A percentile compares a stretch with the other conserved stretches of the same genome.
These are phyloP conservation scores for Leccinum sublutescens DNA, from an alignment of 768 basidiomycete genomes.

Conservation along the genomic window DNA sequence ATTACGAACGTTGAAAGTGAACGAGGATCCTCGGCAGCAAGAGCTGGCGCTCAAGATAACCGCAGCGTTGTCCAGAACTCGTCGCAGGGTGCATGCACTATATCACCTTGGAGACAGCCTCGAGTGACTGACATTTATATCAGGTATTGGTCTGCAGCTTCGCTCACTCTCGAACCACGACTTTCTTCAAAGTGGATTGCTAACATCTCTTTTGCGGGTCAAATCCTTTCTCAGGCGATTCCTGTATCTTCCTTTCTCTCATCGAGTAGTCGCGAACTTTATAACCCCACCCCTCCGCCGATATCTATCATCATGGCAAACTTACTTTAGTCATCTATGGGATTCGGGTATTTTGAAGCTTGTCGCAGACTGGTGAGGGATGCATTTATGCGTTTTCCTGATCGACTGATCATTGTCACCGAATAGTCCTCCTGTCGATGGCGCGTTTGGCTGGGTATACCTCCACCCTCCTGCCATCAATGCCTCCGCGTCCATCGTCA, in stretches of 20 bases:
- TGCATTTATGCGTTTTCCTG: neutral
- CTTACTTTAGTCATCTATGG: slow-evolving; percentile 54
- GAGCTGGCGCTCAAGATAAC: slow-evolving; percentile 80
- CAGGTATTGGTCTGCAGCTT: slow-evolving; percentile 70
- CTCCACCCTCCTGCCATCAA: slow-evolving; percentile 22
- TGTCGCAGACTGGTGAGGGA: slow-evolving; percentile 30
- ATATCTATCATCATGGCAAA: slow-evolving; percentile 71
- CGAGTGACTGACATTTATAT: slow-evolving; percentile 13
- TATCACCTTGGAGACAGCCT: slow-evolving; percentile 3
- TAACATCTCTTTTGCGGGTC: slow-evolving; percentile 80
- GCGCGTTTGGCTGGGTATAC: slow-evolving; percentile 47
- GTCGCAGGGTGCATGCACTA: slow-evolving; percentile 61
- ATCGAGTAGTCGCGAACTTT: slow-evolving; percentile 41
- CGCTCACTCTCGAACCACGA: slow-evolving; percentile 78
- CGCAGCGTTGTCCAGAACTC: slow-evolving; percentile 79
- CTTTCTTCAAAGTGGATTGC: slow-evolving; percentile 90
- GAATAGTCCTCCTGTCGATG: slow-evolving; percentile 13
- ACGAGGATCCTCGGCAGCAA: slow-evolving; percentile 83
- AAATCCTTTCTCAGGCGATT: slow-evolving; percentile 73
- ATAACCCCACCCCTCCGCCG: slow-evolving; percentile 74
- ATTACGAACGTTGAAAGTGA: slow-evolving; percentile 74
- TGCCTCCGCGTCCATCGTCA: too few species aligned
- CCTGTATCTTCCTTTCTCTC: slow-evolving; percentile 64
- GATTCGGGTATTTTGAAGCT: slow-evolving; percentile 17
- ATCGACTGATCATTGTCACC: neutral